Percentiles rank a stretch among this genome's conserved stretches.
These are phyloP conservation scores for Tolypocladium pustulatum DNA, from an alignment of 2,329 filamentous ascomycete species.

Conservation along the genomic window DNA sequence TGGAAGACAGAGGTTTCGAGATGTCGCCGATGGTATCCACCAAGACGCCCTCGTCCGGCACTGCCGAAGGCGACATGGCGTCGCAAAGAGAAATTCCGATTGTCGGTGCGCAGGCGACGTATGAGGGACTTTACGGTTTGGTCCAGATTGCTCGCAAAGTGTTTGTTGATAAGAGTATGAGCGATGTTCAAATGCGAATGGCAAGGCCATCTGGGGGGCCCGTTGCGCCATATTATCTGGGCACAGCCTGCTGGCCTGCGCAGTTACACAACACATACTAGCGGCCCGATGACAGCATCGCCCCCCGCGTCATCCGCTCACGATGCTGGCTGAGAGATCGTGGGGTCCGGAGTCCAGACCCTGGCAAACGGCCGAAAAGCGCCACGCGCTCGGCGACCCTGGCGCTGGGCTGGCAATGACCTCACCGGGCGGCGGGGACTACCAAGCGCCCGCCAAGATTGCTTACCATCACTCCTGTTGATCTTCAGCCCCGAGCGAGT, in stretches of 20 bases:
- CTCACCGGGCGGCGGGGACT: background rate
- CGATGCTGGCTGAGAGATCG: background rate
- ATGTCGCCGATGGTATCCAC: slow-evolving; percentile 18
- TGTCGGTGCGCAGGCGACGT: background rate
- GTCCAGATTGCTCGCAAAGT: background rate
- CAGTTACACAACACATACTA: background rate
- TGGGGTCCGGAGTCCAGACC: background rate
- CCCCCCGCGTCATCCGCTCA: background rate
- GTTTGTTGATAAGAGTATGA: background rate
- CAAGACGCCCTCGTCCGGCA: slow-evolving; percentile 10
- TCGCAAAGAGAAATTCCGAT: slow-evolving; percentile 21
- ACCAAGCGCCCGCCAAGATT: background rate
- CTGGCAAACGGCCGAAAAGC: background rate
- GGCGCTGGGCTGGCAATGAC: background rate
- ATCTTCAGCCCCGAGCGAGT: no score
- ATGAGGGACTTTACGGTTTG: background rate
- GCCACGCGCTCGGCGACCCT: background rate
- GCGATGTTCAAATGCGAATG: background rate
- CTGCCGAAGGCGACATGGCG: slow-evolving; percentile 15
- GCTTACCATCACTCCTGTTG: background rate
- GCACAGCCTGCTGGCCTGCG: background rate
- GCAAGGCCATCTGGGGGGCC: background rate
- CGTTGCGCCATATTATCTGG: background rate
- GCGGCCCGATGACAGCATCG: background rate
- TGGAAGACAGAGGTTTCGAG: slow-evolving; percentile 19